phyloP scores from a whole-genome alignment of 2,329 filamentous ascomycete genomes.

The Hymenoscyphus occultus region DNA sequence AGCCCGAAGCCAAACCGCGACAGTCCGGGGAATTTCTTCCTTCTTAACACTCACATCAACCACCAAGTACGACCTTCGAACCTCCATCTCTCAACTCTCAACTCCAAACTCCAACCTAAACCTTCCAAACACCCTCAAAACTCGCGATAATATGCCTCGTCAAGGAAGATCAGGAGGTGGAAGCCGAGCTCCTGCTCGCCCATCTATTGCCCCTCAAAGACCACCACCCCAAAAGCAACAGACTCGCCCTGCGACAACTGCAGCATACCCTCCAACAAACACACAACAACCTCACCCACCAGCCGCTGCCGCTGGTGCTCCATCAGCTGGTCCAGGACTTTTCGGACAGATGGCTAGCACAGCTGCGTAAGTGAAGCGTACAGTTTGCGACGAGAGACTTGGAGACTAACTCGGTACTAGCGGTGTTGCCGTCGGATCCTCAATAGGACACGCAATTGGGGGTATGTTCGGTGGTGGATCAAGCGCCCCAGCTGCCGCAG shows the following conservation, averaged over 20 bases:
- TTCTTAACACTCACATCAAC: background rate
- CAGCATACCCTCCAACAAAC: conserved; percentile 49
- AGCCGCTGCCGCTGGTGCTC: conserved; percentile 38
- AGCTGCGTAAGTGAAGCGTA: conserved; percentile 72
- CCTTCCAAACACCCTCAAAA: conserved; percentile 11
- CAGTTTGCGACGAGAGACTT: background rate
- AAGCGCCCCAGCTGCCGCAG: conserved; percentile 51
- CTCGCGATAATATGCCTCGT: conserved; percentile 64
- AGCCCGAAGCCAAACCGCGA: background rate
- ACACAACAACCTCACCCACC: conserved; percentile 49
- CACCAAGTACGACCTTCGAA: background rate
- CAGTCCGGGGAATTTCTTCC: background rate
- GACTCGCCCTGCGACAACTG: conserved; percentile 67
- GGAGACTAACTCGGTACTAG: conserved; percentile 47
- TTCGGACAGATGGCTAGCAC: conserved; percentile 98
- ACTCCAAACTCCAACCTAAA: conserved; percentile 6
- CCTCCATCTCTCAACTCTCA: conserved; percentile 7
- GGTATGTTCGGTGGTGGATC: conserved; percentile 79
- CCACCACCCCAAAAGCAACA: conserved; percentile 57
- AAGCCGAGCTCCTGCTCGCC: conserved; percentile 61
- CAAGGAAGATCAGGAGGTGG: conserved; percentile 65
- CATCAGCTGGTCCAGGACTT: conserved; percentile 68
- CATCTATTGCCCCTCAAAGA: conserved; percentile 58
- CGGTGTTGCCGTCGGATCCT: conserved; percentile 93
- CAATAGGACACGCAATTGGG: conserved; percentile 91